Conservation (phyloP, 345 rosid species). For the Salix brachista region DNA sequence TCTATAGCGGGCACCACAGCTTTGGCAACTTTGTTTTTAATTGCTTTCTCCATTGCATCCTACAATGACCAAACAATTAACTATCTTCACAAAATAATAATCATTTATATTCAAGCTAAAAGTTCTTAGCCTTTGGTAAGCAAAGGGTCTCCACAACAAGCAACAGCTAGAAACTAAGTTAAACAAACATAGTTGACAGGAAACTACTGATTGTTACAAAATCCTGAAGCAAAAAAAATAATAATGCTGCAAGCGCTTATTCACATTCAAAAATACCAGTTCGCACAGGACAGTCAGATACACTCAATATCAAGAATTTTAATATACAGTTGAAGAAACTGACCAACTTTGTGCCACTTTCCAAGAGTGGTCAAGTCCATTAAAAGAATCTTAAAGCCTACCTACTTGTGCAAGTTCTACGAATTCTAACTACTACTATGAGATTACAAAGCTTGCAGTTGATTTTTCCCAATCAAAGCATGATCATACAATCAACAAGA, state of each 20-base stretch:
- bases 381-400: neutral
- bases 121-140: neutral
- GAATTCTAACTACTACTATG: neutral
- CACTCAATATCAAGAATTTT: neutral
- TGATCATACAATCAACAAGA: neutral
- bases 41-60: conserved; percentile 99
- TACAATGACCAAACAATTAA: conserved; percentile 27
- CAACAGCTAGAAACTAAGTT: neutral
- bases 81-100: neutral
- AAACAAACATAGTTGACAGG: neutral
- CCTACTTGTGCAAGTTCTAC: neutral
- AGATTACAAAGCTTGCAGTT: neutral
- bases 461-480: neutral
- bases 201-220: neutral
- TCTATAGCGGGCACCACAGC: conserved; percentile 99
- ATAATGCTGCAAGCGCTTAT: neutral
- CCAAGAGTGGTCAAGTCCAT: neutral
- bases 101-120: neutral
- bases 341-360: neutral
- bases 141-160: neutral
- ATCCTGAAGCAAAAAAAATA: neutral
- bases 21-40: conserved; percentile 98
- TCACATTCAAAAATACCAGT: neutral
- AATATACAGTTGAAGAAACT: neutral
- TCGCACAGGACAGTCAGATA: neutral